Evolutionary conservation across 352 stramenopile species (phyloP).

Genomic region (Phytopythium litorale): DNA sequence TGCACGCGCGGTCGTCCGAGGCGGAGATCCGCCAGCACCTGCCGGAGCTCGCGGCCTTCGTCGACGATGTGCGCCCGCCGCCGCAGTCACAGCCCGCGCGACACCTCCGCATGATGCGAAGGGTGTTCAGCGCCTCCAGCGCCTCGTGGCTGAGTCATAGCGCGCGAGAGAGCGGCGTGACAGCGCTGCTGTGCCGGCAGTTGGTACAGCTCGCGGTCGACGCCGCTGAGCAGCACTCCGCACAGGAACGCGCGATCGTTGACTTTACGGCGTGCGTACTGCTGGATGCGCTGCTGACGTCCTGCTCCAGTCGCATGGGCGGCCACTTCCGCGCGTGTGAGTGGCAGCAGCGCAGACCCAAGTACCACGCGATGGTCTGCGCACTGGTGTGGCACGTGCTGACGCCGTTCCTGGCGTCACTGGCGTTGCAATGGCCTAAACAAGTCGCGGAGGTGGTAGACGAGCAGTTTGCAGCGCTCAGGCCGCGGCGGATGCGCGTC

Average conservation of each 20-base stretch:
- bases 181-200: conserved; percentile 43
- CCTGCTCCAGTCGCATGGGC: conserved; percentile 25
- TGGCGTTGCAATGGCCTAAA: conserved; percentile 28
- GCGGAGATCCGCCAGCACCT: conserved; percentile 9
- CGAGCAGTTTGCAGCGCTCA: not conserved
- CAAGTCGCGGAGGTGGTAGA: conserved; percentile 22
- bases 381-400: conserved; percentile 50
- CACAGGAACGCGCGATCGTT: not conserved
- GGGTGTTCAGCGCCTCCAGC: conserved; percentile 32
- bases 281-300: conserved; percentile 42
- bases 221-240: not conserved
- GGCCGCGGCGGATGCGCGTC: conserved; percentile 13
- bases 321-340: conserved; percentile 26
- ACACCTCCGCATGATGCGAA: conserved; percentile 12
- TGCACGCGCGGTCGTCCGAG: conserved; percentile 1
- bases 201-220: conserved; percentile 30
- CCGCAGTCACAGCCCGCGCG: not conserved
- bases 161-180: conserved; percentile 48
- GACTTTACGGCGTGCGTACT: conserved; percentile 32
- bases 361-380: conserved; percentile 63
- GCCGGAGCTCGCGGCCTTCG: conserved; percentile 24
- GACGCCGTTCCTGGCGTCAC: conserved; percentile 42
- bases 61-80: conserved; percentile 7
- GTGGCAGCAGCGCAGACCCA: conserved; percentile 46
- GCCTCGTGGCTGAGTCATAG: conserved; percentile 59